Evolutionary conservation across 2,329 filamentous ascomycete species (phyloP).

Genomic region (Stemphylium lycopersici): DNA sequence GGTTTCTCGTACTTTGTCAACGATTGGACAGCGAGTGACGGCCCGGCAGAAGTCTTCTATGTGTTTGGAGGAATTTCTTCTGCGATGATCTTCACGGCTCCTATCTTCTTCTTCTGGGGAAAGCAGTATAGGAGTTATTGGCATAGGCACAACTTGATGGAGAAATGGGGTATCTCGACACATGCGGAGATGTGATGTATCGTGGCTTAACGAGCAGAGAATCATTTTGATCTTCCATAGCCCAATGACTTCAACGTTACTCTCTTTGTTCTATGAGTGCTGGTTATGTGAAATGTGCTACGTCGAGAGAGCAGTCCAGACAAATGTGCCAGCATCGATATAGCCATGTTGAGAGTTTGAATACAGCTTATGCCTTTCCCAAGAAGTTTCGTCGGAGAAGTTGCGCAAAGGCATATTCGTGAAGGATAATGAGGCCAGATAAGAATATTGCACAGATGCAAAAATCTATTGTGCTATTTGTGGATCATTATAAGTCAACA

Average conservation of each 20-base stretch:
- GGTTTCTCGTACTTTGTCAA: slow-evolving; percentile 54
- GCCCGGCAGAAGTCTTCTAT: slow-evolving; percentile 49
- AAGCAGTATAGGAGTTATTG: slow-evolving; percentile 46
- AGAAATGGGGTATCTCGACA: slow-evolving; percentile 42
- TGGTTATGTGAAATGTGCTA: no score
- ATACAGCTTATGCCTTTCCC: no score
- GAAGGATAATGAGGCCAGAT: no score
- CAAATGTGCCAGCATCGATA: no score
- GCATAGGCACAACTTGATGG: slow-evolving; percentile 41
- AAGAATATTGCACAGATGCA: no score
- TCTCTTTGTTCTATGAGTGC: no score
- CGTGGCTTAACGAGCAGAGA: background rate
- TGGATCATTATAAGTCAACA: no score
- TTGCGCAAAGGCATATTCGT: no score
- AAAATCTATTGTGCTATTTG: no score
- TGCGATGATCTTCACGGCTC: slow-evolving; percentile 36
- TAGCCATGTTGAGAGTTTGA: no score
- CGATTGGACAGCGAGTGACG: slow-evolving; percentile 48
- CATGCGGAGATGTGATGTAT: slow-evolving; percentile 37
- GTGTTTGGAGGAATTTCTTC: slow-evolving; percentile 40
- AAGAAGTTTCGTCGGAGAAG: no score
- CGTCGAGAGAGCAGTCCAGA: no score
- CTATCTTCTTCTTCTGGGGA: slow-evolving; percentile 44
- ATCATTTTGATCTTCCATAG: background rate
- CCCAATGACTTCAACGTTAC: background rate